Percentiles rank a stretch among this genome's conserved stretches.
These are phyloP conservation scores for Ramularia collo-cygni DNA, from an alignment of 2,329 filamentous ascomycete species.

Conservation along the genomic window DNA sequence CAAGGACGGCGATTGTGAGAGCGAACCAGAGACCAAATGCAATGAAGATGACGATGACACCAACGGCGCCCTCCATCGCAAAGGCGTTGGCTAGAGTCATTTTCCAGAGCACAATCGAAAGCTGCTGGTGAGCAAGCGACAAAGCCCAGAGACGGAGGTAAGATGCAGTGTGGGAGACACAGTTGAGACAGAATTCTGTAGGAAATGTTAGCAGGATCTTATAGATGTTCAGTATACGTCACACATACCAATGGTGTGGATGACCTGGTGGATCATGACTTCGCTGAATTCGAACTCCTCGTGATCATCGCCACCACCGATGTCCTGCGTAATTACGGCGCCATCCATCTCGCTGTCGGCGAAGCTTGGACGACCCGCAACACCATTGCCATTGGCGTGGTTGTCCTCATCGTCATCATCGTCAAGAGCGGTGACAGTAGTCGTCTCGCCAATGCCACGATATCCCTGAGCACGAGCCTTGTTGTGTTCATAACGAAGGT, in stretches of 20 bases:
- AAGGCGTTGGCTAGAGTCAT: conserved; percentile 88
- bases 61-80: conserved; percentile 49
- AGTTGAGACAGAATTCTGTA: conserved; percentile 95
- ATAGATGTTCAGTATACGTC: not conserved
- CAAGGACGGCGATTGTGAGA: conserved; percentile 71
- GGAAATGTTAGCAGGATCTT: conserved; percentile 7
- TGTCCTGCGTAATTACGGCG: conserved; percentile 82
- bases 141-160: conserved; percentile 98
- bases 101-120: conserved; percentile 89
- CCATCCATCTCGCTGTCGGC: conserved; percentile 67
- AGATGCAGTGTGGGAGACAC: conserved; percentile 95
- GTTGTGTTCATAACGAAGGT: conserved; percentile 91
- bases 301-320: conserved; percentile 65
- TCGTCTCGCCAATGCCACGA: conserved; percentile 83
- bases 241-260: conserved; percentile 87
- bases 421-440: conserved; percentile 81
- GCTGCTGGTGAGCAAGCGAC: conserved; percentile 94
- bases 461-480: conserved; percentile 80
- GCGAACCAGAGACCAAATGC: conserved; percentile 88
- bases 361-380: conserved; percentile 60
- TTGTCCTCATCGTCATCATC: conserved; percentile 63
- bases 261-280: conserved; percentile 97
- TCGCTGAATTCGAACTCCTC: conserved; percentile 97
- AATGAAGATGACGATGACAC: conserved; percentile 73
- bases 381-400: conserved; percentile 39